These are phyloP conservation scores for Globisporangium uncinulatum DNA, from an alignment of 352 stramenopile genomes.

Conservation along the genomic window DNA sequence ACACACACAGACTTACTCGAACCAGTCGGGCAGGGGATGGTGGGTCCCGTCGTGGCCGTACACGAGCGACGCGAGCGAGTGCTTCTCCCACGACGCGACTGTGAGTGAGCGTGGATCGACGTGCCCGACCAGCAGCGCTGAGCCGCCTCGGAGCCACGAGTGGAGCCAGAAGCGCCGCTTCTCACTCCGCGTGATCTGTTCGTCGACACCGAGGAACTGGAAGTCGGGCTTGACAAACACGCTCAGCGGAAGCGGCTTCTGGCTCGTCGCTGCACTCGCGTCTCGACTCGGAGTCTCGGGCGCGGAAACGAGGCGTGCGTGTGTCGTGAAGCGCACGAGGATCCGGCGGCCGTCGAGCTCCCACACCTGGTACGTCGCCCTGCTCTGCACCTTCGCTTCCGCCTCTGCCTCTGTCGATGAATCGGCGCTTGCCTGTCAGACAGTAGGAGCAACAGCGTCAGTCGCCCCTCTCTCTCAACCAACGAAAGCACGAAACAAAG, in stretches of 20 bases:
- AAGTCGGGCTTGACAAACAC: conserved; percentile 76
- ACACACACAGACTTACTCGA: conserved; percentile 40
- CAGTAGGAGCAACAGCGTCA: not conserved
- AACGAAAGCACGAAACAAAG: too few species aligned
- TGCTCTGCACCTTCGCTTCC: not conserved
- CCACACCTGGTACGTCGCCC: conserved; percentile 64
- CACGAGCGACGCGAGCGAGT: conserved; percentile 40
- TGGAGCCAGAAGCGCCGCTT: conserved; percentile 63
- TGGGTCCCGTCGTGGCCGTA: conserved; percentile 28
- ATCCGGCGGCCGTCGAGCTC: conserved; percentile 43
- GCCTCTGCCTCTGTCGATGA: too few species aligned
- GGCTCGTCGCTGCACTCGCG: not conserved
- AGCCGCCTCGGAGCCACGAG: conserved; percentile 70
- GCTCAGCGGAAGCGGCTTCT: conserved; percentile 25
- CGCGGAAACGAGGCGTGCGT: conserved; percentile 17
- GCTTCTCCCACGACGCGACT: conserved; percentile 38
- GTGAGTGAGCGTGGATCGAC: conserved; percentile 27
- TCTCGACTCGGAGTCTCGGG: not conserved
- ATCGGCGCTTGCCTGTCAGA: too few species aligned
- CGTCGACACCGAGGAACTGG: conserved; percentile 33
- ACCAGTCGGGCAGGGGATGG: conserved; percentile 22
- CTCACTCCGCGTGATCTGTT: conserved; percentile 60
- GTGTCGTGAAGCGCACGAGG: conserved; percentile 49
- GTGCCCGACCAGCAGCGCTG: conserved; percentile 38
- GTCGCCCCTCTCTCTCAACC: too few species aligned